A percentile compares a stretch with the other conserved stretches of the same genome.
Evolutionary conservation across 306 rosid species (phyloP).

Genomic region (Spatholobus suberectus): DNA sequence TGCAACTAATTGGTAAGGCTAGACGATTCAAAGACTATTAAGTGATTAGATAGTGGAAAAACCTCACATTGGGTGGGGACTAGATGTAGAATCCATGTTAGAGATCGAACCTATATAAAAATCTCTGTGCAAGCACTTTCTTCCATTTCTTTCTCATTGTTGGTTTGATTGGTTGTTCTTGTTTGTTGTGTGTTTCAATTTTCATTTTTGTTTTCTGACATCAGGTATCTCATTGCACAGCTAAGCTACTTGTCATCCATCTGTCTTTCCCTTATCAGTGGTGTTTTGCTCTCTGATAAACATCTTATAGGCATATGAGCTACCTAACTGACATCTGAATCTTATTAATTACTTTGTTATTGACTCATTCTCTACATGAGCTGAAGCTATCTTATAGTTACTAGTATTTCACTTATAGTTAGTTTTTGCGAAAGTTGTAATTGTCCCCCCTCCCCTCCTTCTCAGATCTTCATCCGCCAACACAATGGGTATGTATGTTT

Average conservation of each 20-base stretch:
- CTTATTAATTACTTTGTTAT: background rate
- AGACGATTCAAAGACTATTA: background rate
- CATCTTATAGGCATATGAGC: background rate
- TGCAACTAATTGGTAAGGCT: background rate
- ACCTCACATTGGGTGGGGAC: background rate
- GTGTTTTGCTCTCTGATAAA: background rate
- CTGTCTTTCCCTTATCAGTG: background rate
- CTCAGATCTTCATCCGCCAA: background rate
- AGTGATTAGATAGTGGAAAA: background rate
- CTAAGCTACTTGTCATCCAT: background rate
- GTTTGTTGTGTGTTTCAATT: background rate
- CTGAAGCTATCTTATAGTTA: background rate
- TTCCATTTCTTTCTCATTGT: background rate
- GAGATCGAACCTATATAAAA: background rate
- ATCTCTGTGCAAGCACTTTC: background rate
- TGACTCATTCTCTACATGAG: background rate
- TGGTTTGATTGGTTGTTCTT: background rate
- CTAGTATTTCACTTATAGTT: background rate
- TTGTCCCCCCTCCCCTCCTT: background rate
- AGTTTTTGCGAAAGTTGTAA: background rate
- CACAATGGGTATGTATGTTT: background rate
- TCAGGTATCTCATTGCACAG: background rate
- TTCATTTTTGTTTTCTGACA: background rate
- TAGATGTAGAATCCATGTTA: background rate
- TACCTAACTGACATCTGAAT: conserved; percentile 5